phyloP scores from a whole-genome alignment of 176 grass and related monocot species.

The Carex myosuroides region DNA sequence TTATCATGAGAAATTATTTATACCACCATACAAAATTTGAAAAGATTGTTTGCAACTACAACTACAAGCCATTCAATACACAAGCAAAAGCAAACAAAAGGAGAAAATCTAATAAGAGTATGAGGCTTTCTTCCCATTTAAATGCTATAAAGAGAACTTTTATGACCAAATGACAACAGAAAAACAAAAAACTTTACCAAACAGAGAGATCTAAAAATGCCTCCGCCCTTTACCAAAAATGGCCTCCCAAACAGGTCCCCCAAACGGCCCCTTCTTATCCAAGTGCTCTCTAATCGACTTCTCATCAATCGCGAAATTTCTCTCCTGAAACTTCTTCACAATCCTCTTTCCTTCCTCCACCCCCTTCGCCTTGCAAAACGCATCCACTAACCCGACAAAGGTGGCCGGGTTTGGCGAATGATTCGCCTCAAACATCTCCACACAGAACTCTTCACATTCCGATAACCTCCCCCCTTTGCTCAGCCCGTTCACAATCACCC shows the following conservation, averaged over 20 bases:
- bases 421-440: constrained; percentile 78
- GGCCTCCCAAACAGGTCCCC: constrained; percentile 52
- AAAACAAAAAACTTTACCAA: constrained; percentile 4
- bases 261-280: constrained; percentile 93
- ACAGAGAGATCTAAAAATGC: constrained; percentile 29
- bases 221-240: constrained; percentile 58
- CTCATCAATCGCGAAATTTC: constrained; percentile 74
- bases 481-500: constrained; percentile 58
- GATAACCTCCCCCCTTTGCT: constrained; percentile 46
- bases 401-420: constrained; percentile 55
- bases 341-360: constrained; percentile 49
- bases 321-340: constrained; percentile 63
- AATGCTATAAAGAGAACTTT: not conserved
- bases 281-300: constrained; percentile 81
- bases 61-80: not conserved
- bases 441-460: constrained; percentile 47
- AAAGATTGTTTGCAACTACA: not conserved
- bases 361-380: constrained; percentile 50
- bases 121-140: not conserved
- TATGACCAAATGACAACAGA: not conserved
- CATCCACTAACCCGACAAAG: constrained; percentile 57
- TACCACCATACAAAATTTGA: not conserved
- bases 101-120: not conserved
- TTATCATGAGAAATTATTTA: not conserved
- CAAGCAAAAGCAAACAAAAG: not conserved